Evolutionary conservation across 345 rosid species (phyloP).

Genomic region (Cardamine occulta): DNA sequence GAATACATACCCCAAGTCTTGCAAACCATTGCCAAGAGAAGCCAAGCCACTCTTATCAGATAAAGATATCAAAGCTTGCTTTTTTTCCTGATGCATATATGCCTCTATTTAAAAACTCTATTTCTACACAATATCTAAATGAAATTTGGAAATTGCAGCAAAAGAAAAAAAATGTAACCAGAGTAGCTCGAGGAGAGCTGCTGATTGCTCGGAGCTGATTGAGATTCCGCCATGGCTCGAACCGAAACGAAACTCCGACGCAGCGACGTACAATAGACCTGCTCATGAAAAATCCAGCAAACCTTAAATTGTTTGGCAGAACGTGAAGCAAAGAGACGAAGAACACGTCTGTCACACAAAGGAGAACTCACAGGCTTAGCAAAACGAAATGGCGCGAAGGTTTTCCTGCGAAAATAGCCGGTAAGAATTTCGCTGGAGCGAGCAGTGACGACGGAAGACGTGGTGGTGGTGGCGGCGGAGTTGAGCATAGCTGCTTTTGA

Average conservation of each 20-base stretch:
- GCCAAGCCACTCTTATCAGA: slow-evolving; percentile 79
- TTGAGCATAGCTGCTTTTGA: slow-evolving; percentile 41
- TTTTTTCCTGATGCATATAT: slow-evolving; percentile 51
- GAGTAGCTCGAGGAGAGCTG: slow-evolving; percentile 42
- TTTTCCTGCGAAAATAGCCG: slow-evolving; percentile 10
- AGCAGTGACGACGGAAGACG: slow-evolving; percentile 30
- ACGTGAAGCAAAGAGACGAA: slow-evolving; percentile 18
- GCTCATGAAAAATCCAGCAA: slow-evolving; percentile 23
- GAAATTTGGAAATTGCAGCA: slow-evolving; percentile 16
- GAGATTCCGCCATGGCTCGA: slow-evolving; percentile 62
- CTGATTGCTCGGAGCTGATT: slow-evolving; percentile 38
- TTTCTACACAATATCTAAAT: neutral
- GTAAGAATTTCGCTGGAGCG: slow-evolving; percentile 31
- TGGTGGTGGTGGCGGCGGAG: slow-evolving; percentile 40
- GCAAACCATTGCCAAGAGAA: slow-evolving; percentile 70
- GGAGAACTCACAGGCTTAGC: slow-evolving; percentile 36
- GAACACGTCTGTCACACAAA: neutral
- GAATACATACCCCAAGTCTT: slow-evolving; percentile 67
- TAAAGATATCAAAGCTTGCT: slow-evolving; percentile 84
- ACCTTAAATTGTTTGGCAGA: slow-evolving; percentile 23
- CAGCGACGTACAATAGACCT: slow-evolving; percentile 40
- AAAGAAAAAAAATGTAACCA: slow-evolving; percentile 39
- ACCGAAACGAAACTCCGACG: slow-evolving; percentile 44
- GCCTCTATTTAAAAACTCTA: neutral
- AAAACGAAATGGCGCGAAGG: slow-evolving; percentile 28